phyloP scores from a whole-genome alignment of 441 rosid species.

The Dalechampia spathulata region DNA sequence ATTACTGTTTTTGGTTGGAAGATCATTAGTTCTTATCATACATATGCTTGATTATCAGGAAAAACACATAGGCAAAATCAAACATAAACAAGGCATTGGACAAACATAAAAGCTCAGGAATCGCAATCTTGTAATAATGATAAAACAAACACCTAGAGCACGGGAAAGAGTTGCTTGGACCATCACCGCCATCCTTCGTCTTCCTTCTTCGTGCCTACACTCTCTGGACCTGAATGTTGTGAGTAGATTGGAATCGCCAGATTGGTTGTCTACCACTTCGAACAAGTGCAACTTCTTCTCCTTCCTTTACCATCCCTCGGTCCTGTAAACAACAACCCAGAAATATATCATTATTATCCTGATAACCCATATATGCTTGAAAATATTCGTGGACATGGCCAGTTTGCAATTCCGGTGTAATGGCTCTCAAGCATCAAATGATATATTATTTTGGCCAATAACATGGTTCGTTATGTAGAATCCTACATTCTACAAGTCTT shows the following conservation, averaged over 20 bases:
- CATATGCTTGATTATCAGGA: too few species aligned
- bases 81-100: too few species aligned
- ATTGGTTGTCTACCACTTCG: conserved; percentile 92
- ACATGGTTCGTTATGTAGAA: not conserved
- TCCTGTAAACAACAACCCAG: conserved; percentile 41
- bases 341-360: not conserved
- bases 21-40: too few species aligned
- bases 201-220: conserved; percentile 32
- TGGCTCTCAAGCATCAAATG: not conserved
- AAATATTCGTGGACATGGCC: not conserved
- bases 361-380: not conserved
- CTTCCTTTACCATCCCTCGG: conserved; percentile 94
- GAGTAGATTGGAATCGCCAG: conserved; percentile 95
- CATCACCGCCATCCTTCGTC: conserved; percentile 1
- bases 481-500: not conserved
- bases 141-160: not conserved
- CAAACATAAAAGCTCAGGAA: not conserved
- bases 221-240: conserved; percentile 89
- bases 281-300: conserved; percentile 88
- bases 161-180: not conserved
- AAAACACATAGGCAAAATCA: too few species aligned
- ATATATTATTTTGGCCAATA: not conserved
- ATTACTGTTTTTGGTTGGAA: too few species aligned
- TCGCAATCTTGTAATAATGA: not conserved
- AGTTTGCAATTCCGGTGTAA: not conserved